These are phyloP conservation scores for Tephrocybe sp. DNA, from an alignment of 768 basidiomycete genomes.

Conservation along the genomic window DNA sequence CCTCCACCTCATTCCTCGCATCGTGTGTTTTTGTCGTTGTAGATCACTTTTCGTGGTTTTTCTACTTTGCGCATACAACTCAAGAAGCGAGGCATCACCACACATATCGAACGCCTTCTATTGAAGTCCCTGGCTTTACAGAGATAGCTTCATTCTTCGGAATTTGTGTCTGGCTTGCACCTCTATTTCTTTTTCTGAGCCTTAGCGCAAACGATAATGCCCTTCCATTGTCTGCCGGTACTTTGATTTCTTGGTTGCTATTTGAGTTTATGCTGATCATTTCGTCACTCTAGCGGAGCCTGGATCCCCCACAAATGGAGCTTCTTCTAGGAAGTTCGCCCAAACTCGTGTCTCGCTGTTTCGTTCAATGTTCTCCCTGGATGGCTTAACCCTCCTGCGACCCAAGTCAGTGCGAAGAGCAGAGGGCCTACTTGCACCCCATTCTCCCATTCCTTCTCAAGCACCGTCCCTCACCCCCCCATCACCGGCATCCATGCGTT, in stretches of 20 bases:
- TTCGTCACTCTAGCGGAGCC: constrained; percentile 29
- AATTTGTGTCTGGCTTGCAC: constrained; percentile 83
- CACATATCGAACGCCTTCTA: constrained; percentile 40
- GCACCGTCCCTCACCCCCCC: constrained; percentile 33
- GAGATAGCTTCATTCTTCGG: constrained; percentile 85
- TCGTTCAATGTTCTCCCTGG: constrained; percentile 56
- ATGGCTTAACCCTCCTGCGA: constrained; percentile 39
- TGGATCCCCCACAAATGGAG: constrained; percentile 35
- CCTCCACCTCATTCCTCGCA: constrained; percentile 77
- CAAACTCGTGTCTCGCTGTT: constrained; percentile 56
- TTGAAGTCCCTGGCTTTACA: constrained; percentile 48
- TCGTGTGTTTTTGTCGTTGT: constrained; percentile 83
- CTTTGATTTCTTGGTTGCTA: background rate
- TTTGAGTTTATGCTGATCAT: constrained; percentile 1
- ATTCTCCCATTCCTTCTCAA: constrained; percentile 39
- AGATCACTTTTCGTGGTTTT: constrained; percentile 97
- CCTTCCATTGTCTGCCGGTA: constrained; percentile 69
- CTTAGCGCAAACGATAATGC: constrained; percentile 97
- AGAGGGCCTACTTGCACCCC: constrained; percentile 73
- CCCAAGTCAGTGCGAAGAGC: constrained; percentile 43
- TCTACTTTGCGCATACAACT: constrained; percentile 78
- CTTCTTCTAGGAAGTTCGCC: constrained; percentile 23
- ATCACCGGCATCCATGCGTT: constrained; percentile 23
- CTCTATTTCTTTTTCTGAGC: constrained; percentile 92
- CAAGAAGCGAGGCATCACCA: constrained; percentile 58